A percentile compares a stretch with the other conserved stretches of the same genome.
phyloP scores from a whole-genome alignment of 2,329 filamentous ascomycete genomes.

The Dothistroma pini region DNA sequence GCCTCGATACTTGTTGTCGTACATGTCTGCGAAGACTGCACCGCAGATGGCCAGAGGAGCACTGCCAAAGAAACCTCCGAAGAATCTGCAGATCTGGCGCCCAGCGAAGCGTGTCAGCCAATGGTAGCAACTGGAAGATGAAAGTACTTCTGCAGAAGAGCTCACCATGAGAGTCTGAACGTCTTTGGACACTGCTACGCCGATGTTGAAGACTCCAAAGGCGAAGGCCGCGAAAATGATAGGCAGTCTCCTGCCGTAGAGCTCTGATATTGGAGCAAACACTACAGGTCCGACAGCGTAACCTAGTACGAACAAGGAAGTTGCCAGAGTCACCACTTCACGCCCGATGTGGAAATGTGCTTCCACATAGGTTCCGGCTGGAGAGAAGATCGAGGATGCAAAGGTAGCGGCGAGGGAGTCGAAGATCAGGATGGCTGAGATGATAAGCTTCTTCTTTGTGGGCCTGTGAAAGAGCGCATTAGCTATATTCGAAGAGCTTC shows the following conservation, averaged over 20 bases:
- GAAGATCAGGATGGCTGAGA: slow-evolving; percentile 66
- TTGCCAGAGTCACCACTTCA: slow-evolving; percentile 44
- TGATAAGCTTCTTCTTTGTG: slow-evolving; percentile 69
- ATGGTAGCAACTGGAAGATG: no score
- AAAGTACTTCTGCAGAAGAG: background rate
- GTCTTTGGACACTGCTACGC: slow-evolving; percentile 42
- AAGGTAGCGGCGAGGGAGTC: slow-evolving; percentile 70
- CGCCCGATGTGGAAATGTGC: slow-evolving; percentile 39
- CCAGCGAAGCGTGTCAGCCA: background rate
- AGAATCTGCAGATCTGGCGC: slow-evolving; percentile 19
- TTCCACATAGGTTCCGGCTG: slow-evolving; percentile 37
- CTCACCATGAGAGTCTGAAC: slow-evolving; percentile 31
- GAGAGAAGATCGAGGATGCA: slow-evolving; percentile 51
- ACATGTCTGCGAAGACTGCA: slow-evolving; percentile 46
- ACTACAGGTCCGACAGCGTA: slow-evolving; percentile 33
- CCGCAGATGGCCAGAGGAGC: slow-evolving; percentile 43
- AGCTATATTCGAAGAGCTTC: no score
- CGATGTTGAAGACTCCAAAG: slow-evolving; percentile 48
- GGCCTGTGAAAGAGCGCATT: slow-evolving; percentile 42
- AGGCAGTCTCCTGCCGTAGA: slow-evolving; percentile 44
- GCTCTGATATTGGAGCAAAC: slow-evolving; percentile 44
- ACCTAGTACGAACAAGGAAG: slow-evolving; percentile 41
- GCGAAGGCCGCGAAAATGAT: slow-evolving; percentile 44
- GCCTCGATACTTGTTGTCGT: slow-evolving; percentile 34
- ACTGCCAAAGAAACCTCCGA: slow-evolving; percentile 43